phyloP scores from a whole-genome alignment of 2,329 filamentous ascomycete species.

The Venturia oleaginea region DNA sequence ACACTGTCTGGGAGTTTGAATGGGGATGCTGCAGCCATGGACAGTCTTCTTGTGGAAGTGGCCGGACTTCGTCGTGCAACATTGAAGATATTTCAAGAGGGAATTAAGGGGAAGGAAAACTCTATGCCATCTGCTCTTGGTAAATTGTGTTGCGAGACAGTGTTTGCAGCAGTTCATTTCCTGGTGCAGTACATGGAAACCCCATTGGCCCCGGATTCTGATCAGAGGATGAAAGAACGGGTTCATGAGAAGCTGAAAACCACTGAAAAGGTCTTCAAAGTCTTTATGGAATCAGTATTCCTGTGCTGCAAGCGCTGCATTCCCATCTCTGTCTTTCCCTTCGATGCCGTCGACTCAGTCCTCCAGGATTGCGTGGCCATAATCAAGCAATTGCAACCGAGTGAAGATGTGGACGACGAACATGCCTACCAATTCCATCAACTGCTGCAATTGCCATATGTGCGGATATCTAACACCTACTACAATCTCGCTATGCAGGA shows the following conservation, averaged over 20 bases:
- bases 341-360: constrained; percentile 24
- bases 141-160: not conserved
- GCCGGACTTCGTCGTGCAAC: constrained; percentile 21
- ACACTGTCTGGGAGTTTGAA: constrained; percentile 23
- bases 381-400: constrained; percentile 21
- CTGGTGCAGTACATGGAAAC: constrained; percentile 1
- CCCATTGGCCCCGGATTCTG: constrained; percentile 16
- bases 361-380: constrained; percentile 26
- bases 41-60: constrained; percentile 28
- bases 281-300: constrained; percentile 27
- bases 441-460: constrained; percentile 28
- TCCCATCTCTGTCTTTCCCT: constrained; percentile 19
- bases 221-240: constrained; percentile 18
- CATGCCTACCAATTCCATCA: constrained; percentile 5
- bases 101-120: not conserved
- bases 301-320: constrained; percentile 25
- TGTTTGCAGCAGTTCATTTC: constrained; percentile 9
- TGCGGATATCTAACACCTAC: constrained; percentile 64
- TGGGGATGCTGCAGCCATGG: constrained; percentile 26
- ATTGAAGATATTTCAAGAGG: not conserved
- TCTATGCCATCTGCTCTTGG: not conserved
- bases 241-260: constrained; percentile 20
- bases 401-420: not conserved
- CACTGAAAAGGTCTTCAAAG: constrained; percentile 23
- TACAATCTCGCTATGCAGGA: constrained; percentile 52